phyloP scores from a whole-genome alignment of 805 yeast genomes.

The Zygosaccharomyces rouxii region DNA sequence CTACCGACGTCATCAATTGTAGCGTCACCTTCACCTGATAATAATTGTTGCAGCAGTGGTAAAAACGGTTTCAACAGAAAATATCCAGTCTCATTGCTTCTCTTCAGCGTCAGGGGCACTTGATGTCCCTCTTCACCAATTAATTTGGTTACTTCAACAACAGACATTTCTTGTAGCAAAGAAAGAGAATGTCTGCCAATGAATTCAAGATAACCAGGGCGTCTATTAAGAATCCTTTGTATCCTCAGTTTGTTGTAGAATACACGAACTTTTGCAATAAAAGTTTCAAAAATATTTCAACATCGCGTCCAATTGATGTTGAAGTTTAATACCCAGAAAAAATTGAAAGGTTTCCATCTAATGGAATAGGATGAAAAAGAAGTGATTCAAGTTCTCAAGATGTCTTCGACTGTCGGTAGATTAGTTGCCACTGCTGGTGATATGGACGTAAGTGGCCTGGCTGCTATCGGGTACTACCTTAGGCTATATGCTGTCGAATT shows the following conservation, averaged over 20 bases:
- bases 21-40: constrained; percentile 1
- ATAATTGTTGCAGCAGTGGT: constrained; percentile 21
- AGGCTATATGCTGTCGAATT: constrained; percentile 66
- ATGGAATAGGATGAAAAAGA: background rate
- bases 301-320: constrained; percentile 1
- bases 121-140: constrained; percentile 14
- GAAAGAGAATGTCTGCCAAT: background rate
- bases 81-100: constrained; percentile 24
- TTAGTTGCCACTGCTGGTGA: constrained; percentile 23
- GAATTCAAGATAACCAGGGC: background rate
- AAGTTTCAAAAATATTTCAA: background rate
- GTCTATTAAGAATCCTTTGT: background rate
- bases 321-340: too few species aligned
- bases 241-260: background rate
- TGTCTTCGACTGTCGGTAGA: constrained; percentile 5
- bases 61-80: constrained; percentile 24
- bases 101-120: constrained; percentile 19
- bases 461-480: constrained; percentile 31
- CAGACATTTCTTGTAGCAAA: constrained; percentile 12
- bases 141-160: constrained; percentile 16
- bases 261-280: constrained; percentile 4
- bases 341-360: background rate
- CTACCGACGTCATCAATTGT: constrained; percentile 1
- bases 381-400: background rate
- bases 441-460: constrained; percentile 25